Percentiles rank a stretch among this genome's conserved stretches.
Conservation (phyloP, 495 filamentous ascomycete species). For the Aspergillus homomorphus region DNA sequence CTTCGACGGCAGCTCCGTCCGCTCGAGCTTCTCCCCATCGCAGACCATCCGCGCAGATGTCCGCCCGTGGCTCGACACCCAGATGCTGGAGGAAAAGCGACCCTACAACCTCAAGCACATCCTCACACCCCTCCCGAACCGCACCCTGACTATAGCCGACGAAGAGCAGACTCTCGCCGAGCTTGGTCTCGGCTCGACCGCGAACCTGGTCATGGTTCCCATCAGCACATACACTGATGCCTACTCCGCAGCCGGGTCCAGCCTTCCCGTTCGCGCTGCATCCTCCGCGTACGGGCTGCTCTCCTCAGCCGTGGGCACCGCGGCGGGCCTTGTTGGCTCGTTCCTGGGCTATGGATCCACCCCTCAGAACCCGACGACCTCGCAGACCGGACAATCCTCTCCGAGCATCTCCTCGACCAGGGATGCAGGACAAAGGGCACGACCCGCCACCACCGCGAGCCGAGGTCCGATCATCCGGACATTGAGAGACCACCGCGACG, state of each 20-base stretch:
- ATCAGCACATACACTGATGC: conserved; percentile 59
- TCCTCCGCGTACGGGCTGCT: conserved; percentile 45
- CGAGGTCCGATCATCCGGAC: conserved; percentile 51
- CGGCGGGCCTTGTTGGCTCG: conserved; percentile 52
- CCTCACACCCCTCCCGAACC: conserved; percentile 72
- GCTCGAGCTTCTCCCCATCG: conserved; percentile 62
- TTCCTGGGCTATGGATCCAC: conserved; percentile 51
- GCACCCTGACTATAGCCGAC: conserved; percentile 66
- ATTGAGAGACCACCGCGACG: conserved; percentile 51
- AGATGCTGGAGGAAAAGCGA: conserved; percentile 43
- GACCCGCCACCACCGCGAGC: conserved; percentile 16
- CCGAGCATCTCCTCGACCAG: conserved; percentile 13
- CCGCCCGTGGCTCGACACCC: conserved; percentile 69
- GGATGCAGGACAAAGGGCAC: conserved; percentile 16
- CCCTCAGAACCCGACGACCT: conserved; percentile 12
- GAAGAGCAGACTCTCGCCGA: conserved; percentile 64
- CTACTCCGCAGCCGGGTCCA: conserved; percentile 45
- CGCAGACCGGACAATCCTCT: conserved; percentile 11
- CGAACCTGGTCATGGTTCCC: conserved; percentile 79
- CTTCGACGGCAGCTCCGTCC: conserved; percentile 78
- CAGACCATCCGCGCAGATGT: conserved; percentile 66
- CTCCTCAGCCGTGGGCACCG: conserved; percentile 38
- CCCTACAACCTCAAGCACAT: conserved; percentile 86
- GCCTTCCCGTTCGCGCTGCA: conserved; percentile 43
- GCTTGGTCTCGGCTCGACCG: conserved; percentile 69